Evolutionary conservation across 345 rosid genomes (phyloP).

Genomic region (Gossypium bickii): DNA sequence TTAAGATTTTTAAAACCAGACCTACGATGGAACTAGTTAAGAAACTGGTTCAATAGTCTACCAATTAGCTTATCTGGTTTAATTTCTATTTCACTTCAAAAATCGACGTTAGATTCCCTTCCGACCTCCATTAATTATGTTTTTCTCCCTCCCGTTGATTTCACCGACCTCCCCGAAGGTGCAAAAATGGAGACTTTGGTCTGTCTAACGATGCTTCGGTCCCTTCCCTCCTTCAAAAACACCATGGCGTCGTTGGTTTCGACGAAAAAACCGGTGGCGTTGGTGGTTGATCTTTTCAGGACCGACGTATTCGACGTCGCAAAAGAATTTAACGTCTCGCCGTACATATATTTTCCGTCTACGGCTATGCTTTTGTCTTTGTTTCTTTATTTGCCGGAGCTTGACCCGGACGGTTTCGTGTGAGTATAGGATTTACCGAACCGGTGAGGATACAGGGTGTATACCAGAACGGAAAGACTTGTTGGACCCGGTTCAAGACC

Average conservation of each 20-base stretch:
- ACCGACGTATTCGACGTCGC: constrained; percentile 64
- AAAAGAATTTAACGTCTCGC: constrained; percentile 37
- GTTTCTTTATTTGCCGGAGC: constrained; percentile 37
- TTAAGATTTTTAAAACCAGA: too few relatives aligned
- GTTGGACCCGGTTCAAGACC: constrained; percentile 53
- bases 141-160: constrained; percentile 46
- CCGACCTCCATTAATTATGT: constrained; percentile 42
- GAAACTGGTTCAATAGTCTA: too few relatives aligned
- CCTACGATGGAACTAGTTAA: too few relatives aligned
- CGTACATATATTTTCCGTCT: constrained; percentile 50
- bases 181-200: constrained; percentile 38
- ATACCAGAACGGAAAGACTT: constrained; percentile 39
- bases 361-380: constrained; percentile 51
- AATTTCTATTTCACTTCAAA: constrained; percentile 35
- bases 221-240: constrained; percentile 42
- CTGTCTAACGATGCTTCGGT: constrained; percentile 45
- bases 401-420: constrained; percentile 44
- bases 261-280: constrained; percentile 29
- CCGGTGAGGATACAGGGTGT: constrained; percentile 57
- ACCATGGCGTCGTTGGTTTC: constrained; percentile 25
- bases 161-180: constrained; percentile 30
- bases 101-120: constrained; percentile 38
- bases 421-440: constrained; percentile 57
- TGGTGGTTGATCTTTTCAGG: constrained; percentile 60
- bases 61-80: too few relatives aligned